Base-by-base conservation (phyloP, 2,329 filamentous ascomycete genomes). In the Anisogramma anomala region DNA sequence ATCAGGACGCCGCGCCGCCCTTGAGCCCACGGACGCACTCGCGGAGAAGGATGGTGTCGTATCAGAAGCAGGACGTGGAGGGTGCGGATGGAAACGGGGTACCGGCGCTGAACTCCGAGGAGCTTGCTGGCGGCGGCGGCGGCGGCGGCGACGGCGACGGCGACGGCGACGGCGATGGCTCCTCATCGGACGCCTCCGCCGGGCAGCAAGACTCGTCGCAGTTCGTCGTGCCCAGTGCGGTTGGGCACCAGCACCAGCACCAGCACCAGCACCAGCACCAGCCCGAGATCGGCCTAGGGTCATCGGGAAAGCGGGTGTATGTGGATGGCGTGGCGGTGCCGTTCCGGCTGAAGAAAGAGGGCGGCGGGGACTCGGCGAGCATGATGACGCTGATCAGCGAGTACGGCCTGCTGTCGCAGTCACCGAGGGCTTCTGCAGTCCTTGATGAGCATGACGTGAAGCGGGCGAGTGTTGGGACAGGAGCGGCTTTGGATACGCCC, bases 271-370 rank as follows among this genome's bases (percentile, higher is more conserved):
- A 9, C 6, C 22, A 23, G 22, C 63, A 63, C 36, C 52, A 57
- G 0, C 59, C 70, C 33, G 59, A 68, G 47, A 64, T 74, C 0
- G 72, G 71, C 0, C 65, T 69, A 3, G 45, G 45, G 22, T 13
- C 33, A 4, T 66, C 69, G 0, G 73, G 73, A 4, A 82, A 79
- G 53, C 66, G 82, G 3, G 79, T 82, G 0, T 77, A 77, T 33
- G 66, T 82, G 5, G 76, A 74, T 15, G 79, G 81, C 0, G 73
- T 86, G 19, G 81, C 83, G 0, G 71, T 84, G 50, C 83, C 83
- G 0, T 88, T 88, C 53, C 82, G 74, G 42, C 57, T 88, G 11
- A 71, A 71, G 39, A 72, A 71, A 49, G 71, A 81, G 15, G 25
- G 23, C 9, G 26, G 30, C 4, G 71, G 72, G 2, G 71, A 75